Base-by-base conservation (phyloP, 768 basidiomycete species). In the Tylopilus sp. region DNA sequence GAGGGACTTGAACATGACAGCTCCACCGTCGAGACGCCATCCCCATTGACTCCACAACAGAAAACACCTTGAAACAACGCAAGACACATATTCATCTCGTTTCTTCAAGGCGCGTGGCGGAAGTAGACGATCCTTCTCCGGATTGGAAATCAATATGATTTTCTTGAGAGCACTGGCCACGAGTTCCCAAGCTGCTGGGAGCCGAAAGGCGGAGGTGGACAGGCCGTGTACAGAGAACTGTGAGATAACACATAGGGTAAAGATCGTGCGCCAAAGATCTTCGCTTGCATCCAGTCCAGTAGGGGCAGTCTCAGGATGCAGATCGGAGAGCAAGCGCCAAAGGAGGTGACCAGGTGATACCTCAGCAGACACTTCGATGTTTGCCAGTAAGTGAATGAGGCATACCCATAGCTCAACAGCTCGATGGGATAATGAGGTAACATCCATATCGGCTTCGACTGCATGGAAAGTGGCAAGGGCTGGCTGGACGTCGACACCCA, bases 401-500 rank as follows among this genome's bases (percentile, higher is more conserved):
- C 79, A 81, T 43, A 91, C 74, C 94, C 93, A 95, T 17, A 86
- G 57, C 58, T 91, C 86, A 2, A 80, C 75, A 1, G 76, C 73
- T 39, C 72, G 73, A 55, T 77, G 71, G 12, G 72, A 55, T 40
- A 77, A 55, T 33, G 68, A 63, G 26, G 70, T 64, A 21, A 68
- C 69, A 55, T 77, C 73, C 4, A 56, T 50, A 17, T 62, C 53
- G 28, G 39, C 46, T 41, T 59, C 58, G n/a, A 61, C 48, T 36
- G 53, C 52, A 39, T 44, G 43, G 39, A 70, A 53, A 15, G 56
- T 41, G 18, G 44, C 41, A 41, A 70, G 57, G 26, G 56, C 47
- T 0, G 57, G 47, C 31, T 78, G 73, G 41, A 88, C 62, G 20
- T 82, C 85, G 45, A 76, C 71, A 18, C 68, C 70, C 44, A 87